Conservation (phyloP, 176 grass and related monocot species). For the Ampelocalamus luodianensis region DNA sequence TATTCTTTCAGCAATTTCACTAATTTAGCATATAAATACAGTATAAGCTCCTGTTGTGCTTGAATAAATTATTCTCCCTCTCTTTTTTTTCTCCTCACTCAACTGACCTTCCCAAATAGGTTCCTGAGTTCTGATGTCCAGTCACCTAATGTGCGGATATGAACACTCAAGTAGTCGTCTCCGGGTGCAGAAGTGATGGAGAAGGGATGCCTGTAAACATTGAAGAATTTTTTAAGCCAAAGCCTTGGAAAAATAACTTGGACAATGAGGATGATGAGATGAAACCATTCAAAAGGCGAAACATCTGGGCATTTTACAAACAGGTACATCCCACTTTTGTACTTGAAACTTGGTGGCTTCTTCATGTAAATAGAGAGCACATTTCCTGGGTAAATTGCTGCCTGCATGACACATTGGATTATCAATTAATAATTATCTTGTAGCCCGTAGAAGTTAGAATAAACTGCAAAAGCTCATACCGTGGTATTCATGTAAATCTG, state of each 20-base stretch:
- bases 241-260: neutral
- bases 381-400: conserved; percentile 98
- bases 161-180: conserved; percentile 89
- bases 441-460: neutral
- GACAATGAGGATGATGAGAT: neutral
- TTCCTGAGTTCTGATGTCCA: conserved; percentile 93
- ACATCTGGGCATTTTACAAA: conserved; percentile 98
- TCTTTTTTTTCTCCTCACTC: neutral
- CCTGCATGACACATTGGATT: conserved; percentile 52
- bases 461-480: conserved; percentile 1
- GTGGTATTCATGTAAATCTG: conserved; percentile 2
- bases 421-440: conserved; percentile 1
- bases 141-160: conserved; percentile 94
- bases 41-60: neutral
- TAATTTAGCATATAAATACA: neutral
- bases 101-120: conserved; percentile 82
- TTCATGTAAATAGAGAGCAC: conserved; percentile 90
- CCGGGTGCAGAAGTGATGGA: conserved; percentile 98
- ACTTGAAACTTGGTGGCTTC: conserved; percentile 83
- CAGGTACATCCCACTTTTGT: conserved; percentile 97
- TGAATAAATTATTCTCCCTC: neutral
- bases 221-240: conserved; percentile 12
- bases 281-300: conserved; percentile 94
- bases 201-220: conserved; percentile 87
- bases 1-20: conserved; percentile 14